phyloP scores from a whole-genome alignment of 495 filamentous ascomycete genomes.

The Staphylotrichum tortipilum region DNA sequence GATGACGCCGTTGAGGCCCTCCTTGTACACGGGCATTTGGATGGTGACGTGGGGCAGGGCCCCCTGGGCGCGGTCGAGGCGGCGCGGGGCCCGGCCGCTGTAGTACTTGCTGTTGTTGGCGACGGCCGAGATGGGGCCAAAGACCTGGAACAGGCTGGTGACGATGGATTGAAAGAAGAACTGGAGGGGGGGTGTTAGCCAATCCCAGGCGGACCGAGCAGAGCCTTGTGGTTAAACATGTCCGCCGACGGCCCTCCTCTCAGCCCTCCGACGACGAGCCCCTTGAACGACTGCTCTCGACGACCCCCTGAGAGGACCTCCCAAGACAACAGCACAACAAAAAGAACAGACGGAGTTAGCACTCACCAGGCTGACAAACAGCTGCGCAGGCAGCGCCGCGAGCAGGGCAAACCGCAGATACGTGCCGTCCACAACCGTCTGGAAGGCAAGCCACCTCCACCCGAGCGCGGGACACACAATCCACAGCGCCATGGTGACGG shows the following conservation, averaged over 20 bases:
- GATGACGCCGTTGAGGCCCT: slow-evolving; percentile 56
- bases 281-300: too few species aligned
- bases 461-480: slow-evolving; percentile 48
- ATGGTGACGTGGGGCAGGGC: slow-evolving; percentile 61
- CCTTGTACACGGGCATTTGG: slow-evolving; percentile 69
- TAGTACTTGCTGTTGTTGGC: slow-evolving; percentile 69
- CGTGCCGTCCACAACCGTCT: slow-evolving; percentile 53
- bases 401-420: slow-evolving; percentile 58
- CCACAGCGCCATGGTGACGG: slow-evolving; percentile 47
- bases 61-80: slow-evolving; percentile 53
- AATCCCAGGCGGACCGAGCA: too few species aligned
- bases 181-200: too few species aligned
- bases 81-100: slow-evolving; percentile 43
- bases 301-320: too few species aligned
- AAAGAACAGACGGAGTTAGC: too few species aligned
- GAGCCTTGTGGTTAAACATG: too few species aligned
- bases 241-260: too few species aligned
- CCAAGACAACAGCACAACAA: too few species aligned
- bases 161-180: slow-evolving; percentile 76
- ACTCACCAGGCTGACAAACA: slow-evolving; percentile 50
- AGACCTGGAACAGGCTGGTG: slow-evolving; percentile 61
- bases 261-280: too few species aligned
- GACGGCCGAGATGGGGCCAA: slow-evolving; percentile 63
- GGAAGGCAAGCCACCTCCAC: slow-evolving; percentile 49
- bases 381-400: slow-evolving; percentile 48